Percentiles rank a stretch among this genome's conserved stretches.
phyloP scores from a whole-genome alignment of 1,284 basidiomycete species.

The Thecaphora thlaspeos region DNA sequence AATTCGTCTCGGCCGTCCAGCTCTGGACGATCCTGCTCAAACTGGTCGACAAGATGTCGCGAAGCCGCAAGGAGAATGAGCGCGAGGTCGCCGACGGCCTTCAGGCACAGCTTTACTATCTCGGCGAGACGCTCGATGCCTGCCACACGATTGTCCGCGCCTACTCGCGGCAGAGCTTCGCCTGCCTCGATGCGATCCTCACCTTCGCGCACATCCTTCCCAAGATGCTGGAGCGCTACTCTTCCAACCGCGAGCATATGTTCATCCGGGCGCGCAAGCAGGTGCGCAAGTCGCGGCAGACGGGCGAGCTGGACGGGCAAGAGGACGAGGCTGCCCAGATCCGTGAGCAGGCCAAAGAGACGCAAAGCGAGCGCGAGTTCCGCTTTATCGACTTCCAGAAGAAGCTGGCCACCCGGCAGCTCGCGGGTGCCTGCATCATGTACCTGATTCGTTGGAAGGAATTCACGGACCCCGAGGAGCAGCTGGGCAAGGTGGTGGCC shows the following conservation, averaged over 20 bases:
- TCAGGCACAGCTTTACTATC: constrained; percentile 53
- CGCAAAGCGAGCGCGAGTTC: constrained; percentile 48
- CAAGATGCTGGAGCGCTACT: constrained; percentile 52
- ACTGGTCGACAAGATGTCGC: constrained; percentile 48
- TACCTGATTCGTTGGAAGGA: constrained; percentile 51
- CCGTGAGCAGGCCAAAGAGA: constrained; percentile 29
- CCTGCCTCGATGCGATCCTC: constrained; percentile 47
- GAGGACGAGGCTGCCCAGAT: constrained; percentile 32
- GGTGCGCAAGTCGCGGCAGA: constrained; percentile 28
- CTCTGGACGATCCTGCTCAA: constrained; percentile 54
- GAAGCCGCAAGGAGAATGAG: constrained; percentile 32
- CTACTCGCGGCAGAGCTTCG: constrained; percentile 52
- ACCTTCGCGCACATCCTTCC: constrained; percentile 51
- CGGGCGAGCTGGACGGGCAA: constrained; percentile 29
- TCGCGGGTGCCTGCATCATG: constrained; percentile 47
- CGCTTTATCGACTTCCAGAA: constrained; percentile 50
- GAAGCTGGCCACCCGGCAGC: constrained; percentile 41
- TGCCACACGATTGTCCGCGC: constrained; percentile 40
- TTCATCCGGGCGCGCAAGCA: constrained; percentile 47
- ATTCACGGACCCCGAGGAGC: constrained; percentile 30
- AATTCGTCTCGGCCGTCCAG: constrained; percentile 47
- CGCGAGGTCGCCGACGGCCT: constrained; percentile 47
- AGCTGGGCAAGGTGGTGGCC: constrained; percentile 43
- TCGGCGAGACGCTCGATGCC: constrained; percentile 47
- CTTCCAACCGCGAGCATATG: constrained; percentile 48